phyloP scores from a whole-genome alignment of 179 eudicot species.

The Actinidia arguta region DNA sequence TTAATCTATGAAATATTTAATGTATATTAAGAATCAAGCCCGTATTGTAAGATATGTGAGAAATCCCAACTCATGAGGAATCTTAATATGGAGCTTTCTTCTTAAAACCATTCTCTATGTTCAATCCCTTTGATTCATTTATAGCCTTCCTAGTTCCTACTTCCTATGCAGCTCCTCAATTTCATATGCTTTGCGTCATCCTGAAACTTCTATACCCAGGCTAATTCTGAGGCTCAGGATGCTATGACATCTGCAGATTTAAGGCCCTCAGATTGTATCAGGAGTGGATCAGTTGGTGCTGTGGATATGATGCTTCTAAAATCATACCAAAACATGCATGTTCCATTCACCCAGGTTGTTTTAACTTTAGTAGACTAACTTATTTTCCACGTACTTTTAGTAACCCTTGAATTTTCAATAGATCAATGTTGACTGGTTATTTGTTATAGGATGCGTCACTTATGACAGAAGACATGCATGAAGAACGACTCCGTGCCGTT shows the following conservation, averaged over 20 bases:
- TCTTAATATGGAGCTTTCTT: not conserved
- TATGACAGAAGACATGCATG: slow-evolving; percentile 99
- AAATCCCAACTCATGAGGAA: not conserved
- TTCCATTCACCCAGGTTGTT: slow-evolving; percentile 87
- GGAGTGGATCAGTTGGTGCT: slow-evolving; percentile 81
- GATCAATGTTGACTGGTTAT: slow-evolving; percentile 7
- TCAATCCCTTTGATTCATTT: slow-evolving; percentile 2
- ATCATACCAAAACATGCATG: slow-evolving; percentile 77
- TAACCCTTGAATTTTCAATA: not conserved
- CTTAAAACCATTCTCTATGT: not conserved
- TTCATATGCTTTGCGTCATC: slow-evolving; percentile 29
- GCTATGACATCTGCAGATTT: slow-evolving; percentile 26
- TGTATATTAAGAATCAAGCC: not conserved
- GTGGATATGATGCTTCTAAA: slow-evolving; percentile 79
- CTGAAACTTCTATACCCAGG: slow-evolving; percentile 23
- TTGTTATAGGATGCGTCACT: slow-evolving; percentile 77
- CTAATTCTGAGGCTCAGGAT: slow-evolving; percentile 16
- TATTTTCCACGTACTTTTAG: slow-evolving; percentile 6
- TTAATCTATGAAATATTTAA: not conserved
- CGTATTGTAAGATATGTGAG: not conserved
- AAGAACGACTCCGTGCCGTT: slow-evolving; percentile 83
- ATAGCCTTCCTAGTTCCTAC: slow-evolving; percentile 21
- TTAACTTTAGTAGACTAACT: not conserved
- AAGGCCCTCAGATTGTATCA: slow-evolving; percentile 39
- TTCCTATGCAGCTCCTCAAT: slow-evolving; percentile 35